Conservation (phyloP, 805 yeast genomes). For the Candida succiphila region DNA sequence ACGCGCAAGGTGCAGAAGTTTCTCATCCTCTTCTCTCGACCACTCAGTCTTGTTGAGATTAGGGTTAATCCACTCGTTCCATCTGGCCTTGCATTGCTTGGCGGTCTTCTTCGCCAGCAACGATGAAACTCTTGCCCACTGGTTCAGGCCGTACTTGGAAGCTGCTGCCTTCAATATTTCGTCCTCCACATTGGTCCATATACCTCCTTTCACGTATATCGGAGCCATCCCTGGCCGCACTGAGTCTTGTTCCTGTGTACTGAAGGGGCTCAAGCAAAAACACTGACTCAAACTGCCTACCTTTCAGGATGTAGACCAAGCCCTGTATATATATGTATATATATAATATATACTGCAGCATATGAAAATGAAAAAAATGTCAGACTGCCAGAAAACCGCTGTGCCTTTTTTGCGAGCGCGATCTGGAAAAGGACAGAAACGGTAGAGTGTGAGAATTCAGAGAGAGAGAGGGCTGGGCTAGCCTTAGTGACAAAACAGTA, state of each 20-base stretch:
- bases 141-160: constrained; percentile 85
- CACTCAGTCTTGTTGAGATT: constrained; percentile 53
- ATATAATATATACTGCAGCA: background rate
- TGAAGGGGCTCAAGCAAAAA: no score
- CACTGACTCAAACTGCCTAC: no score
- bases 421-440: no score
- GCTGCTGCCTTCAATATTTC: constrained; percentile 86
- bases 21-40: constrained; percentile 69
- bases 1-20: constrained; percentile 54
- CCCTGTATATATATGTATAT: background rate
- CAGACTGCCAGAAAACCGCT: no score
- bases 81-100: constrained; percentile 83
- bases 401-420: no score
- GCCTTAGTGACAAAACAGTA: no score
- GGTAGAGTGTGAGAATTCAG: no score
- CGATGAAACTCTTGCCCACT: constrained; percentile 91
- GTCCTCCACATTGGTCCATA: constrained; percentile 82
- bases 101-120: constrained; percentile 79
- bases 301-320: no score
- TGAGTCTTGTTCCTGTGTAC: background rate
- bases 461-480: no score
- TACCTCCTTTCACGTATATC: constrained; percentile 76
- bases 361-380: no score
- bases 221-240: constrained; percentile 40
- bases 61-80: constrained; percentile 87